Base-by-base conservation (phyloP, 352 stramenopile genomes). In the Phytopythium oedochilum region DNA sequence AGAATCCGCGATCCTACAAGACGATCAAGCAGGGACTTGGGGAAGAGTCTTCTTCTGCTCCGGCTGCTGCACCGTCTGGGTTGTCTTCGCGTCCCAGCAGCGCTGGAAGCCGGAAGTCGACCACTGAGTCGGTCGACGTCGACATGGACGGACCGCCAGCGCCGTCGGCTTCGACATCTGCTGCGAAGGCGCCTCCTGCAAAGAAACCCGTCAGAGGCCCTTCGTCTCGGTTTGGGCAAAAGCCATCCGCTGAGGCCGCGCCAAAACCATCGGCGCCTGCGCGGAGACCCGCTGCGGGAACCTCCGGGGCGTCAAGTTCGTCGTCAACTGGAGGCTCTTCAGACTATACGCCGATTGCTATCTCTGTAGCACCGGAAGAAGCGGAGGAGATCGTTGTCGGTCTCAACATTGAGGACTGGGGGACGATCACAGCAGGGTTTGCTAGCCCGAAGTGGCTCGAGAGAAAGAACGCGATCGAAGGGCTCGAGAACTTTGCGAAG, bases 381-480 rank as follows among this genome's bases (percentile, higher is more conserved):
- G 82, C 84, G 1, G 79, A 89, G 43, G 56, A 61, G 2, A 63
- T 91, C 1, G 55, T 94, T 38, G 48, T 54, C 10, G 75, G 86
- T 0, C 46, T 93, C 35, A 59, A 74, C n/a, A 69, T 93, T n/a
- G 74, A 82, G 4, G 70, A 61, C 18, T 96, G 78, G 78, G 26
- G 25, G 28, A 53, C 60, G 0, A 84, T 91, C 40, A 45, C 74
- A 8, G 66, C 80, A 43, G 78, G 75, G 0, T 89, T 96, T 59
- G 61, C 57, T 1, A 94, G 83, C 36, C 50, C 73, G 10, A 93
- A 94, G 50, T 96, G 86, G 86, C 85, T 83, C 58, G 84, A 93
- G 28, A 78, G 86, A 3, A 96, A 93, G 67, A 66, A 40, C 46
- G 78, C 82, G 18, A 87, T 93, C 51, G 84, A 96, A 51, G 52